phyloP scores from a whole-genome alignment of 2,329 filamentous ascomycete species.

The Colletotrichum simmondsii region DNA sequence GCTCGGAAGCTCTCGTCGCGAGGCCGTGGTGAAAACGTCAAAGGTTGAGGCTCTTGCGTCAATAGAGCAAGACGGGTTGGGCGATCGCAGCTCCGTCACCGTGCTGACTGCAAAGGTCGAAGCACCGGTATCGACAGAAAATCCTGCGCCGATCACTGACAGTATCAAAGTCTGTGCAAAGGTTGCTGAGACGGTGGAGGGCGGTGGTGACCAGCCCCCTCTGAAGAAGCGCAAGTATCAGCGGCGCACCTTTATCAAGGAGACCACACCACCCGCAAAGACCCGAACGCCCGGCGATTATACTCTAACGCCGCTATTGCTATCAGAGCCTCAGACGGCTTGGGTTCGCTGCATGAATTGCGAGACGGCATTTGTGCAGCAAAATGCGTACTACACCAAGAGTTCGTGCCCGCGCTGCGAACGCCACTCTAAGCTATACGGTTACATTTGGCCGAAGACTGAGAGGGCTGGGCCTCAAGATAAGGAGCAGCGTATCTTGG shows the following conservation, averaged over 20 bases:
- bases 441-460: slow-evolving; percentile 96
- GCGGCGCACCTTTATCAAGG: slow-evolving; percentile 45
- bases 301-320: slow-evolving; percentile 79
- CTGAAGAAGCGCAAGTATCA: slow-evolving; percentile 48
- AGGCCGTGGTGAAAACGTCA: background rate
- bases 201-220: slow-evolving; percentile 22
- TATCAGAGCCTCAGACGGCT: slow-evolving; percentile 78
- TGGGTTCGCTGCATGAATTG: slow-evolving; percentile 95
- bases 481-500: slow-evolving; percentile 76
- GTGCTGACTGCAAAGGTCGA: slow-evolving; percentile 17
- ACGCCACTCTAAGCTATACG: slow-evolving; percentile 94
- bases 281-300: slow-evolving; percentile 80
- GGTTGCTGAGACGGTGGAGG: slow-evolving; percentile 25
- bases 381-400: slow-evolving; percentile 86
- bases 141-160: slow-evolving; percentile 24
- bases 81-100: slow-evolving; percentile 17
- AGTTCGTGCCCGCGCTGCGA: slow-evolving; percentile 93
- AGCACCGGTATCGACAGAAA: slow-evolving; percentile 17
- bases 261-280: slow-evolving; percentile 45
- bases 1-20: background rate
- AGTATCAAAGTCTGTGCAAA: slow-evolving; percentile 23
- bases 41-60: slow-evolving; percentile 15
- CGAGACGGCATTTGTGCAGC: slow-evolving; percentile 83
- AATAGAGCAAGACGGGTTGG: slow-evolving; percentile 14
- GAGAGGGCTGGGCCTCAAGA: slow-evolving; percentile 81